Evolutionary conservation across 2,329 filamentous ascomycete genomes (phyloP).

Genomic region (Xylaria sp.): DNA sequence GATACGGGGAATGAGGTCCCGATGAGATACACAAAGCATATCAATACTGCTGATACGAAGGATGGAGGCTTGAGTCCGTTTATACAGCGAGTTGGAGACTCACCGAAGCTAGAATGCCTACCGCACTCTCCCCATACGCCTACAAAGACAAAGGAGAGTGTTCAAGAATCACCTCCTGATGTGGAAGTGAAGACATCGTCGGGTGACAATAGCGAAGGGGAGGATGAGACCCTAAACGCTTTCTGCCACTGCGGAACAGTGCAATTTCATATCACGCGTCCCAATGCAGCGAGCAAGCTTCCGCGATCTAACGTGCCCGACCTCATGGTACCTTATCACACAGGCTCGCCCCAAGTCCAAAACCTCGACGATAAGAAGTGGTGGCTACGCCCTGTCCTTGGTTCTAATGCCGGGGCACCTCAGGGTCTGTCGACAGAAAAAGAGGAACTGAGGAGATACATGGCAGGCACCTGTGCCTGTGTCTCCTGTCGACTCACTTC

Average conservation of each 20-base stretch:
- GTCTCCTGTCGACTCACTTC: constrained; percentile 68
- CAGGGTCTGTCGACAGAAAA: constrained; percentile 50
- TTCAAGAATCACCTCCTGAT: background rate
- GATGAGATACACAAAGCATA: constrained; percentile 39
- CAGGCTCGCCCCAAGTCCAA: constrained; percentile 46
- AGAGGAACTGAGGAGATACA: constrained; percentile 53
- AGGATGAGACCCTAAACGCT: constrained; percentile 52
- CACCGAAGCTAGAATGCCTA: constrained; percentile 4
- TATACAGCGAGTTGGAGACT: constrained; percentile 38
- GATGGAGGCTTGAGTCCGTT: constrained; percentile 55
- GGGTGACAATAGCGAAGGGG: constrained; percentile 24
- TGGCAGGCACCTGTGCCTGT: constrained; percentile 71
- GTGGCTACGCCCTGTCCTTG: constrained; percentile 61
- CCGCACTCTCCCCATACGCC: background rate
- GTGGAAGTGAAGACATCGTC: background rate
- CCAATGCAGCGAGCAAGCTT: constrained; percentile 57
- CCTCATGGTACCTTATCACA: constrained; percentile 61
- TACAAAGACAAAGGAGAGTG: background rate
- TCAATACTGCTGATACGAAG: constrained; percentile 48
- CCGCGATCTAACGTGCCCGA: constrained; percentile 64
- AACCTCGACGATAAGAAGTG: constrained; percentile 66
- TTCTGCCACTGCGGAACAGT: constrained; percentile 67
- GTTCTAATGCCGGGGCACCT: constrained; percentile 29
- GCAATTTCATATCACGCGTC: constrained; percentile 66
- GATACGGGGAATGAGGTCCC: constrained; percentile 14